A percentile compares a stretch with the other conserved stretches of the same genome.
Evolutionary conservation across 345 rosid genomes (phyloP).

Genomic region (Eucalyptus brandiana): DNA sequence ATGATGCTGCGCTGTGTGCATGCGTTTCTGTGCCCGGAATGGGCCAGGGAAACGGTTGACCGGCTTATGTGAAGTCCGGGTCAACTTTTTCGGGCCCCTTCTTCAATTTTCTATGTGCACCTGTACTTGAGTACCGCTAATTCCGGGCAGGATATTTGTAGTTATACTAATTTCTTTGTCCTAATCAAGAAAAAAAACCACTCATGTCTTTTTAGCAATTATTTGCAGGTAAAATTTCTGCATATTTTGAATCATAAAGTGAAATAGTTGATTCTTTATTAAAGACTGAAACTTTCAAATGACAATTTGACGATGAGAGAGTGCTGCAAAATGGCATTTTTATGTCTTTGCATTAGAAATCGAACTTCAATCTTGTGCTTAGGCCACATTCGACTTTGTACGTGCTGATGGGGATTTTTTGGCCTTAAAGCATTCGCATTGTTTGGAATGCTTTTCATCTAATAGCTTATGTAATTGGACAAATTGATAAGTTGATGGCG

Average conservation of each 20-base stretch:
- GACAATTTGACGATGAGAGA: neutral
- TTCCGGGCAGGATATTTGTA: neutral
- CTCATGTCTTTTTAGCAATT: neutral
- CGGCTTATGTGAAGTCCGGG: constrained; percentile 11
- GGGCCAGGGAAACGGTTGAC: constrained; percentile 13
- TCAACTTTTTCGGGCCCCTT: neutral
- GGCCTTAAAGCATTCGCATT: neutral
- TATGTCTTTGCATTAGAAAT: neutral
- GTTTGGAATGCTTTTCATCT: neutral
- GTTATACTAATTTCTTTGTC: neutral
- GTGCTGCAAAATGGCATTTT: neutral
- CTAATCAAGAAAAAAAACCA: neutral
- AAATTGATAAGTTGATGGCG: neutral
- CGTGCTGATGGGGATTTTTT: neutral
- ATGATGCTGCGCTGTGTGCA: constrained; percentile 26
- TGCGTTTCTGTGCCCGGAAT: constrained; percentile 18
- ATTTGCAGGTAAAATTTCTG: neutral
- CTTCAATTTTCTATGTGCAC: neutral
- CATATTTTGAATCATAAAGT: neutral
- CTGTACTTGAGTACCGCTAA: neutral
- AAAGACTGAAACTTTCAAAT: neutral
- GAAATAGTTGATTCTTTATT: neutral
- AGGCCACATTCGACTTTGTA: neutral
- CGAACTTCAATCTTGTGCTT: neutral
- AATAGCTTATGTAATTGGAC: neutral